phyloP scores from a whole-genome alignment of 2,329 filamentous ascomycete genomes.

The Penicillium brevicompactum region DNA sequence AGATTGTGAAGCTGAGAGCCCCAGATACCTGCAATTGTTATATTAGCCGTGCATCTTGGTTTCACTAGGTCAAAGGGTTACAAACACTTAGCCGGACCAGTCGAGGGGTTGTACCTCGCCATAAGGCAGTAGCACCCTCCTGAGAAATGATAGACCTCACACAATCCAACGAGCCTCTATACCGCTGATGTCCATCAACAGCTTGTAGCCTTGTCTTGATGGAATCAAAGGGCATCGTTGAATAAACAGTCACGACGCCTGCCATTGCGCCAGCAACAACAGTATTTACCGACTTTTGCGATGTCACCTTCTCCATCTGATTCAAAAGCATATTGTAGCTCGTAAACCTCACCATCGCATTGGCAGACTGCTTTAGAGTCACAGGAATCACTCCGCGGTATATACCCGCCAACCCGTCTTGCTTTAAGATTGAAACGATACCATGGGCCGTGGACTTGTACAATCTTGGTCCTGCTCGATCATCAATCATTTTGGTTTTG shows the following conservation, averaged over 20 bases:
- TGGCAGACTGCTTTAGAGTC: conserved; percentile 56
- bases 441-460: conserved; percentile 56
- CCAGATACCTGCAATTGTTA: conserved; percentile 11
- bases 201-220: conserved; percentile 50
- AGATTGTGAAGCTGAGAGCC: conserved; percentile 18
- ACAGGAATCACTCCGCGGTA: conserved; percentile 62
- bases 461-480: conserved; percentile 45
- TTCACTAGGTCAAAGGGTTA: neutral
- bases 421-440: conserved; percentile 49
- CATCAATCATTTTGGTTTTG: conserved; percentile 67
- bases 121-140: conserved; percentile 61
- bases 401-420: conserved; percentile 56
- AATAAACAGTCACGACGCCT: conserved; percentile 51
- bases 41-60: neutral
- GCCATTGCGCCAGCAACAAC: conserved; percentile 63
- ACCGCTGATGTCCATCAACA: conserved; percentile 53
- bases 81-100: conserved; percentile 18
- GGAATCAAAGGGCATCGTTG: conserved; percentile 48
- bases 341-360: conserved; percentile 56
- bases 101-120: conserved; percentile 60
- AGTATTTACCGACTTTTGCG: conserved; percentile 52
- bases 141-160: conserved; percentile 35
- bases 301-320: conserved; percentile 41
- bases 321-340: conserved; percentile 65
- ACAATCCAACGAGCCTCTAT: conserved; percentile 43